Conservation (phyloP, 768 basidiomycete genomes). For the Flagelloscypha sp. region DNA sequence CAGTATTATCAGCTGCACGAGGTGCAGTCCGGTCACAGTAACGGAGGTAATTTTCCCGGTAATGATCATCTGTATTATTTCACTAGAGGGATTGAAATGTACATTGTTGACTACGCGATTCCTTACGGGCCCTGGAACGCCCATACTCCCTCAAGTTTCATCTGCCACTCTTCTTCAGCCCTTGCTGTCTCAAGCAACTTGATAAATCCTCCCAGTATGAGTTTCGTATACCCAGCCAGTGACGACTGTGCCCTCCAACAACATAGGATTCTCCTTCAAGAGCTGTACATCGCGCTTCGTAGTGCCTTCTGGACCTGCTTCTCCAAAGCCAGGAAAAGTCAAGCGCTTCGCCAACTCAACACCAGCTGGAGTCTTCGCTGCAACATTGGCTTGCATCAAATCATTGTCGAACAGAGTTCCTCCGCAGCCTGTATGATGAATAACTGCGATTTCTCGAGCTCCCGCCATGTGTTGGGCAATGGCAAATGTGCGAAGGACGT, state of each 20-base stretch:
- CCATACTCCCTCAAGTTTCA: too few relatives aligned
- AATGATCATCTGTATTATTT: too few relatives aligned
- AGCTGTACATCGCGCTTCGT: slow-evolving; percentile 36
- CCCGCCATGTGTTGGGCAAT: slow-evolving; percentile 45
- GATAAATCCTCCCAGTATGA: slow-evolving; percentile 42
- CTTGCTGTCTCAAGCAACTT: too few relatives aligned
- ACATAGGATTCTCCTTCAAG: slow-evolving; percentile 31
- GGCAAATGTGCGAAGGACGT: slow-evolving; percentile 39
- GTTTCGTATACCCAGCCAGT: slow-evolving; percentile 48
- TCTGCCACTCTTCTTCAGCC: too few relatives aligned
- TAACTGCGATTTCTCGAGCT: slow-evolving; percentile 38
- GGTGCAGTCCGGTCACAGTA: too few relatives aligned
- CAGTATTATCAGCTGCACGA: too few relatives aligned
- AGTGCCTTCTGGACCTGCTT: slow-evolving; percentile 30
- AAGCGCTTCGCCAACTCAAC: slow-evolving; percentile 25
- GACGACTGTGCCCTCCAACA: slow-evolving; percentile 30
- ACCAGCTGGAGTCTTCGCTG: slow-evolving; percentile 20
- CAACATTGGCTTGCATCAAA: slow-evolving; percentile 28
- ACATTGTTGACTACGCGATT: too few relatives aligned
- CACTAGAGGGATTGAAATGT: too few relatives aligned
- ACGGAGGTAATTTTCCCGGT: too few relatives aligned
- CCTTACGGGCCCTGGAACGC: too few relatives aligned
- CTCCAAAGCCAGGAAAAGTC: slow-evolving; percentile 32
- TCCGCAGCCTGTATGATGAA: slow-evolving; percentile 50
- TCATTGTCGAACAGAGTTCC: slow-evolving; percentile 38